phyloP scores from a whole-genome alignment of 176 grass and related monocot genomes.

The Rhynchospora tenuis region DNA sequence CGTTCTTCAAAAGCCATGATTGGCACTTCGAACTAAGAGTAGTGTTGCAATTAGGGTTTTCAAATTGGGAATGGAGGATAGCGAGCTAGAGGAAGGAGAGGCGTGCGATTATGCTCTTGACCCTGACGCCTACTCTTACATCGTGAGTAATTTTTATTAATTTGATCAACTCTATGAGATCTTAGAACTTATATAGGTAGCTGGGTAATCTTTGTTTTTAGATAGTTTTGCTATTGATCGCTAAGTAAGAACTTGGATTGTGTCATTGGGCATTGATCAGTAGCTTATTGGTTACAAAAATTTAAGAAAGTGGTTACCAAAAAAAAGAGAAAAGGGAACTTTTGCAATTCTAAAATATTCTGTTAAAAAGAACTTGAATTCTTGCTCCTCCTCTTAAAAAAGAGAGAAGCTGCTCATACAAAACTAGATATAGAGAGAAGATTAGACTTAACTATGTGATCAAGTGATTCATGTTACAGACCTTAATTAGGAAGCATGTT shows the following conservation, averaged over 20 bases:
- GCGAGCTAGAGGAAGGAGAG: slow-evolving; percentile 82
- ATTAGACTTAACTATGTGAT: not conserved
- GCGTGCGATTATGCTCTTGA: slow-evolving; percentile 63
- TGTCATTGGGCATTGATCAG: not conserved
- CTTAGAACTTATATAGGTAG: not conserved
- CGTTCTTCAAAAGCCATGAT: not conserved
- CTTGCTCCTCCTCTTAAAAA: not conserved
- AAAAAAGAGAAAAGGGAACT: not conserved
- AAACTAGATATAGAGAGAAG: not conserved
- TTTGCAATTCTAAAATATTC: slow-evolving; percentile 13
- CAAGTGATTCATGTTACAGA: not conserved
- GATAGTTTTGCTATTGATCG: slow-evolving; percentile 7
- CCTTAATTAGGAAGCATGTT: not conserved
- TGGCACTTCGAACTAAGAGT: not conserved
- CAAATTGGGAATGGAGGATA: slow-evolving; percentile 35
- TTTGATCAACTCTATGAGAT: slow-evolving; percentile 19
- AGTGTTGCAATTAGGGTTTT: slow-evolving; percentile 19
- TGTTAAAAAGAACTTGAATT: not conserved
- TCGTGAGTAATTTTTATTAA: slow-evolving; percentile 48
- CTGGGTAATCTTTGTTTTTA: not conserved
- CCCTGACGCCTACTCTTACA: slow-evolving; percentile 86
- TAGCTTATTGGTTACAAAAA: not conserved
- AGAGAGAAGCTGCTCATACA: not conserved
- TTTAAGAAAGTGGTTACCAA: not conserved
- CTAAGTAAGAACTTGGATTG: slow-evolving; percentile 6